phyloP scores from a whole-genome alignment of 169 alveolate genomes.

The Gregarina niphandrodes region DNA sequence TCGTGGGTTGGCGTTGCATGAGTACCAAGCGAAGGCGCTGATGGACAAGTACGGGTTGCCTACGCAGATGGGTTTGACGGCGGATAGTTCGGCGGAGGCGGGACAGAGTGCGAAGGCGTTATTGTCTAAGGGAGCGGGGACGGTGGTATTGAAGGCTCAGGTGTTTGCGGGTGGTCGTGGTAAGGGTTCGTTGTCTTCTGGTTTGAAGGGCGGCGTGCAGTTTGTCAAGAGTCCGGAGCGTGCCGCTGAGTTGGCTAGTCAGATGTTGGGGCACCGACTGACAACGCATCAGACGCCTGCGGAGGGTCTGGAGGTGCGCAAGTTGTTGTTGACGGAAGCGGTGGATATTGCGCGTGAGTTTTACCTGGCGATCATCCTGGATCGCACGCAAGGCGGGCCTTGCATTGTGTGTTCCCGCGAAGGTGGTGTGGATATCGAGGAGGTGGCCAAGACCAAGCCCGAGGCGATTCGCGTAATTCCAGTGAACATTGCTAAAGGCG shows the following conservation, averaged over 20 bases:
- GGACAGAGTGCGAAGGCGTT: neutral
- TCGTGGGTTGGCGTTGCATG: neutral
- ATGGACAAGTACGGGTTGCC: neutral
- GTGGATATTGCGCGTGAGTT: constrained; percentile 46
- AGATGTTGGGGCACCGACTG: constrained; percentile 55
- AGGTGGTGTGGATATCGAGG: constrained; percentile 73
- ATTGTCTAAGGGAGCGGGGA: neutral
- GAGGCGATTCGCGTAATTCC: constrained; percentile 32
- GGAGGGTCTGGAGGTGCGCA: constrained; percentile 45
- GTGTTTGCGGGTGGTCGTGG: constrained; percentile 36
- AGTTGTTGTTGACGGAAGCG: constrained; percentile 51
- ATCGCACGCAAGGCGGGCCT: constrained; percentile 62
- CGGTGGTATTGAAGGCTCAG: constrained; percentile 18
- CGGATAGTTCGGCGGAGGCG: neutral
- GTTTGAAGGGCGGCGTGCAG: neutral
- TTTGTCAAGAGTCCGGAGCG: constrained; percentile 29
- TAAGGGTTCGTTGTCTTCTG: constrained; percentile 1
- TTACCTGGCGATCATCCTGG: constrained; percentile 68
- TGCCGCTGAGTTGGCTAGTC: constrained; percentile 38
- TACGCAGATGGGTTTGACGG: neutral
- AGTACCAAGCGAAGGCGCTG: neutral
- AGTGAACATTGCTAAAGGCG: constrained; percentile 25
- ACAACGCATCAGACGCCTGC: constrained; percentile 60
- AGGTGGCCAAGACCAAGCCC: constrained; percentile 48
- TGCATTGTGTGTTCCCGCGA: constrained; percentile 44